These are phyloP conservation scores for Cytospora paraplurivora DNA, from an alignment of 2,329 filamentous ascomycete genomes.

Conservation along the genomic window DNA sequence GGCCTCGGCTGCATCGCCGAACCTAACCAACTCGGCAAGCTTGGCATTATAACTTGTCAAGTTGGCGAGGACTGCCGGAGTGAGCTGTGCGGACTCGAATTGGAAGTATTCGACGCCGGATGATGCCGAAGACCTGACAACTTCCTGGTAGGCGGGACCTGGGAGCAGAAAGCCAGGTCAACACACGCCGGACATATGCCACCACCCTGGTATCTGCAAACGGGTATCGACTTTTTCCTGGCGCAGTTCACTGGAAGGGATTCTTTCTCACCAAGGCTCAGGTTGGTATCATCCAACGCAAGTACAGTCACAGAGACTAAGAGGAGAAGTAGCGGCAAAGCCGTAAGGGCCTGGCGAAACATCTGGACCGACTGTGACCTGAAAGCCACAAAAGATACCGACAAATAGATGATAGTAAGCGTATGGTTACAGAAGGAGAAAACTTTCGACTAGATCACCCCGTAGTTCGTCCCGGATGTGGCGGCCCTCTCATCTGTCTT, in stretches of 20 bases:
- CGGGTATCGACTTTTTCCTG: no score
- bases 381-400: not conserved
- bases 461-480: no score
- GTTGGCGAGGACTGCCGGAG: conserved; percentile 4
- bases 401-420: not conserved
- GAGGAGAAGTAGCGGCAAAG: not conserved
- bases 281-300: no score
- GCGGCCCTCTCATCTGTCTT: no score
- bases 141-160: not conserved
- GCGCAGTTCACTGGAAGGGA: not conserved
- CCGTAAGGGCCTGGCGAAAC: not conserved
- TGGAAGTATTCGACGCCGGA: conserved; percentile 6
- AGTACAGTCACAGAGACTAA: not conserved
- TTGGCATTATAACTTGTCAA: not conserved
- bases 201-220: no score
- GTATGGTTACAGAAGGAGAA: no score
- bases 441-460: no score
- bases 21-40: not conserved
- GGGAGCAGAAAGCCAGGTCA: no score
- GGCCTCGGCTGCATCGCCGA: not conserved
- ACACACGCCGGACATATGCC: no score
- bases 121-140: not conserved
- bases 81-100: conserved; percentile 15
- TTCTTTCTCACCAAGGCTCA: no score
- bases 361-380: not conserved